phyloP scores from a whole-genome alignment of 805 yeast genomes.

The Yarrowia yakushimensis region DNA sequence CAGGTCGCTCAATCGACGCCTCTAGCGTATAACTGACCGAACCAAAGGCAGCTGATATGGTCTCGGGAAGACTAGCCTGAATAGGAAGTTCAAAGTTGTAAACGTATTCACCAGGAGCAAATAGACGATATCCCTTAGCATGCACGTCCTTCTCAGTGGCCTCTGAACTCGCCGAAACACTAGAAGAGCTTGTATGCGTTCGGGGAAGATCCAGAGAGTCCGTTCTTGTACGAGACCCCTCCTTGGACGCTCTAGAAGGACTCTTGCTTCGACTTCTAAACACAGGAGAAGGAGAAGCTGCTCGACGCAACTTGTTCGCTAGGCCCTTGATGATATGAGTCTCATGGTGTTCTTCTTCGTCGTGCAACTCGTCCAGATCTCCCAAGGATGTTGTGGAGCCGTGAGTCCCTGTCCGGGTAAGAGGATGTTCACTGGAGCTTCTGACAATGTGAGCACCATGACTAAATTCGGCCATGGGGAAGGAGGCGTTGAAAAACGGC shows the following conservation, averaged over 20 bases:
- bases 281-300: constrained; percentile 31
- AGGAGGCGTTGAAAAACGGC: constrained; percentile 68
- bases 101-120: constrained; percentile 85
- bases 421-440: not conserved
- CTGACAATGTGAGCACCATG: constrained; percentile 46
- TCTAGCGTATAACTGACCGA: constrained; percentile 66
- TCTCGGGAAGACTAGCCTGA: constrained; percentile 77
- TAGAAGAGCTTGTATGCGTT: not conserved
- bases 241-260: not conserved
- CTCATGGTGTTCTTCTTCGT: not conserved
- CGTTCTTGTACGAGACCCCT: not conserved
- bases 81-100: constrained; percentile 89
- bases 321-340: constrained; percentile 28
- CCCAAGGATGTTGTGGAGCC: not conserved
- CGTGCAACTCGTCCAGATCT: constrained; percentile 16
- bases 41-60: constrained; percentile 77
- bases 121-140: constrained; percentile 45
- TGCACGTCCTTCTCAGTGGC: constrained; percentile 20
- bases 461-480: constrained; percentile 39
- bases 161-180: not conserved
- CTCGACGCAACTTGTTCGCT: constrained; percentile 30
- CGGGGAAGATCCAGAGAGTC: not conserved
- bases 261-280: constrained; percentile 2
- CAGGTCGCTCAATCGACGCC: constrained; percentile 68
- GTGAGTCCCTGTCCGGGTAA: not conserved